phyloP scores from a whole-genome alignment of 108 stramenopile species.

The Nannochloropsis gaditana region DNA sequence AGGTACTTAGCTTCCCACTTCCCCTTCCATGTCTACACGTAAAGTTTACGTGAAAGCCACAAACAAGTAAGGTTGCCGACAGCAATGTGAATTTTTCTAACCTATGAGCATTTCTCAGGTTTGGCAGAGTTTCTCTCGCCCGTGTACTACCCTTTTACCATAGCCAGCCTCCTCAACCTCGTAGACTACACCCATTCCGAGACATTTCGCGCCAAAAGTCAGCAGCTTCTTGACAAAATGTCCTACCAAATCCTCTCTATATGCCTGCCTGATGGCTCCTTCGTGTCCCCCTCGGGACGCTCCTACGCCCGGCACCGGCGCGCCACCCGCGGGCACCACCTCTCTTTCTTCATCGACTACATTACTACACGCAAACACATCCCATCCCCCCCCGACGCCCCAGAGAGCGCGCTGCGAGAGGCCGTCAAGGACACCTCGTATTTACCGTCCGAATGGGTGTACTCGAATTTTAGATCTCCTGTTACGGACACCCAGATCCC shows the following conservation, averaged over 20 bases:
- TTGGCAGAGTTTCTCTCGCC: conserved; percentile 10
- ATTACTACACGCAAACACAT: background rate
- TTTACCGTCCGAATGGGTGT: background rate
- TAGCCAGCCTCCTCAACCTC: background rate
- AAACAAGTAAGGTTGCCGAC: no score
- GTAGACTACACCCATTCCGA: background rate
- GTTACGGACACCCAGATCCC: background rate
- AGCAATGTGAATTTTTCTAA: no score
- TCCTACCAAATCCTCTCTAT: background rate
- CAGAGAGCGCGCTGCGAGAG: background rate
- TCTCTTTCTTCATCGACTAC: conserved; percentile 15
- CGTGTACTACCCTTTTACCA: conserved; percentile 9
- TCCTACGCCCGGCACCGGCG: background rate
- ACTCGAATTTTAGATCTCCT: background rate
- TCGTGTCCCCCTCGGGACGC: background rate
- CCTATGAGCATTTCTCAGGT: background rate
- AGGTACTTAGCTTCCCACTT: background rate
- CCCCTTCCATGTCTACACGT: background rate
- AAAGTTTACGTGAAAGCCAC: background rate
- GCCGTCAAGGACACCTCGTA: background rate
- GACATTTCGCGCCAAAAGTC: background rate
- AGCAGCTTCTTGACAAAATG: background rate
- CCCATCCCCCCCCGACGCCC: conserved; percentile 10
- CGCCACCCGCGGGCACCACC: background rate
- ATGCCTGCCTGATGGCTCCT: conserved; percentile 3